Evolutionary conservation across 306 rosid species (phyloP).

Genomic region (Dryas alaskensis): DNA sequence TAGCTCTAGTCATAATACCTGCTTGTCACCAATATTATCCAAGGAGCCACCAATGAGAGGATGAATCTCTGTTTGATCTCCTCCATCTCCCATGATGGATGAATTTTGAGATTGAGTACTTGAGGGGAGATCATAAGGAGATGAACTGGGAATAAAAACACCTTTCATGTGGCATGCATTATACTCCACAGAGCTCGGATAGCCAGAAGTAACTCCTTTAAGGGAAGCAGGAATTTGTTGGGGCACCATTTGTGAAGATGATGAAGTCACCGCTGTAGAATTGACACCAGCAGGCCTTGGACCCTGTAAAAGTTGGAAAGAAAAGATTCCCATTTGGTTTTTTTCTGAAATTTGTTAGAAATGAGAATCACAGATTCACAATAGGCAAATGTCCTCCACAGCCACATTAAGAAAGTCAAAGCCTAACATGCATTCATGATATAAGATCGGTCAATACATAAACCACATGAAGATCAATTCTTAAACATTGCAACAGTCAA

Average conservation of each 20-base stretch:
- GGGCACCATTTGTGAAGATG: slow-evolving; percentile 57
- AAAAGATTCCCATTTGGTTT: slow-evolving; percentile 40
- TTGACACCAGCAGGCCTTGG: slow-evolving; percentile 56
- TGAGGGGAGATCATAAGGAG: slow-evolving; percentile 72
- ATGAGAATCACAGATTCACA: slow-evolving; percentile 27
- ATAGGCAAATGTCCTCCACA: slow-evolving; percentile 1
- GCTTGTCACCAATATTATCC: slow-evolving; percentile 62
- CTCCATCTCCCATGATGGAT: slow-evolving; percentile 60
- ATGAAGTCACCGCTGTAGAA: slow-evolving; percentile 54
- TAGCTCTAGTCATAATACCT: slow-evolving; percentile 47
- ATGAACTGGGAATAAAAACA: slow-evolving; percentile 59
- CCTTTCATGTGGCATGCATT: slow-evolving; percentile 58
- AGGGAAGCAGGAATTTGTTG: slow-evolving; percentile 67
- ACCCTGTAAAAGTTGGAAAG: slow-evolving; percentile 63
- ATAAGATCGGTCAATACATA: slow-evolving; percentile 8
- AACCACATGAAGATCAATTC: slow-evolving; percentile 1
- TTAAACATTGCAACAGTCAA: neutral
- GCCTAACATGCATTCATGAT: slow-evolving; percentile 13
- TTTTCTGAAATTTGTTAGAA: slow-evolving; percentile 43
- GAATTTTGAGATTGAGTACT: slow-evolving; percentile 69
- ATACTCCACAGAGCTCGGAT: slow-evolving; percentile 57
- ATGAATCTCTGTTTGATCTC: slow-evolving; percentile 52
- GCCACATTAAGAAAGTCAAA: slow-evolving; percentile 21
- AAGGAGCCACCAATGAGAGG: slow-evolving; percentile 58
- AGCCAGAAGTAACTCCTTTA: slow-evolving; percentile 54